Conservation (phyloP, 768 basidiomycete genomes). For the Postia placenta region DNA sequence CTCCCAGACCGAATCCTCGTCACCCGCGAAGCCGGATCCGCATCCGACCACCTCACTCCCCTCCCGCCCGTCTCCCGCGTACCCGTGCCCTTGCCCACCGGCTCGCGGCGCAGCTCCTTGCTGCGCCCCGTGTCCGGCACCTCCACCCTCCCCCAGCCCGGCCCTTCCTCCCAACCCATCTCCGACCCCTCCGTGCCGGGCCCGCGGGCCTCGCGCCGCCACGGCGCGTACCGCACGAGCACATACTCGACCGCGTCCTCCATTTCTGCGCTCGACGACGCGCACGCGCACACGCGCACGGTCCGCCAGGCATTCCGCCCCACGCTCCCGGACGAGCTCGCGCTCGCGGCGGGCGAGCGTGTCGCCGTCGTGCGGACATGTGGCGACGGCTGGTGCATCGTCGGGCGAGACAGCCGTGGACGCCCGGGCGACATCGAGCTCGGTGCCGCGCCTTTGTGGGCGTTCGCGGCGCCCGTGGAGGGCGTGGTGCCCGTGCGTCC, state of each 20-base stretch:
- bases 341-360: conserved; percentile 50
- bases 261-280: conserved; percentile 10
- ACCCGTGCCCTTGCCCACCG: conserved; percentile 29
- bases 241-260: conserved; percentile 14
- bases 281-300: conserved; percentile 33
- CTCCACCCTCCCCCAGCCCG: conserved; percentile 1
- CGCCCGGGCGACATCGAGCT: conserved; percentile 46
- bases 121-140: neutral
- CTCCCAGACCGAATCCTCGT: conserved; percentile 50
- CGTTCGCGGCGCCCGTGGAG: conserved; percentile 58
- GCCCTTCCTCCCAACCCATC: conserved; percentile 13
- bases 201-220: no score
- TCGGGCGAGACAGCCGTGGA: conserved; percentile 43
- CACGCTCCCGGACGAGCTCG: conserved; percentile 69
- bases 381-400: conserved; percentile 79
- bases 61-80: conserved; percentile 29
- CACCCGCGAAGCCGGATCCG: conserved; percentile 29
- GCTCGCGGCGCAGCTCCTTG: neutral
- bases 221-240: conserved; percentile 6
- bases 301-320: conserved; percentile 64
- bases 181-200: conserved; percentile 16
- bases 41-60: conserved; percentile 37
- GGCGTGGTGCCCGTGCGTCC: conserved; percentile 59
- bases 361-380: conserved; percentile 60
- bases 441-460: conserved; percentile 77